Conservation (phyloP, 2,329 filamentous ascomycete species). For the Beauveria medogensis region DNA sequence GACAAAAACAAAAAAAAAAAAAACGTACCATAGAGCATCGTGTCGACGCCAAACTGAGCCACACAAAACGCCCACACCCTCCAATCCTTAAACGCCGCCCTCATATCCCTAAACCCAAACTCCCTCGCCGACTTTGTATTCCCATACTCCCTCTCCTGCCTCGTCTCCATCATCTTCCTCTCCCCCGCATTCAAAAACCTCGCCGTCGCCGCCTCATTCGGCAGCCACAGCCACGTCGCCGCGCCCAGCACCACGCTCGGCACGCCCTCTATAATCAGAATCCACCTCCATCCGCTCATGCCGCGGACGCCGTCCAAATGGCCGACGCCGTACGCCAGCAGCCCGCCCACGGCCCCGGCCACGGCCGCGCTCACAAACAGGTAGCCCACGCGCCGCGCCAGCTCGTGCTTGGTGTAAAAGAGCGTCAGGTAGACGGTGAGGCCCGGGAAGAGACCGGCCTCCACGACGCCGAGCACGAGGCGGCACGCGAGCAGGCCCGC, state of each 20-base stretch:
- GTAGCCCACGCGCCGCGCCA: constrained; percentile 65
- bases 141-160: constrained; percentile 35
- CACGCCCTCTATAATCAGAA: constrained; percentile 48
- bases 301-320: constrained; percentile 61
- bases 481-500: constrained; percentile 59
- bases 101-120: constrained; percentile 52
- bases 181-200: constrained; percentile 51
- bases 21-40: constrained; percentile 57
- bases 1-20: too few species aligned
- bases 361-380: constrained; percentile 64
- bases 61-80: constrained; percentile 64
- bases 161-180: constrained; percentile 54
- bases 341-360: constrained; percentile 62
- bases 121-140: constrained; percentile 36
- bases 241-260: constrained; percentile 32
- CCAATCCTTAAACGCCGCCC: constrained; percentile 63
- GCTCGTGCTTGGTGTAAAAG: constrained; percentile 67
- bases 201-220: constrained; percentile 40
- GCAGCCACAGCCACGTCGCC: constrained; percentile 26
- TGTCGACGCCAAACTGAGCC: constrained; percentile 65
- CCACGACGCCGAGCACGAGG: constrained; percentile 58
- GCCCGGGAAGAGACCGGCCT: constrained; percentile 64
- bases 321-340: constrained; percentile 66
- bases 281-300: constrained; percentile 63
- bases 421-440: constrained; percentile 63